Evolutionary conservation across 176 grass and related monocot species (phyloP).

Genomic region (Panicum miliaceum): DNA sequence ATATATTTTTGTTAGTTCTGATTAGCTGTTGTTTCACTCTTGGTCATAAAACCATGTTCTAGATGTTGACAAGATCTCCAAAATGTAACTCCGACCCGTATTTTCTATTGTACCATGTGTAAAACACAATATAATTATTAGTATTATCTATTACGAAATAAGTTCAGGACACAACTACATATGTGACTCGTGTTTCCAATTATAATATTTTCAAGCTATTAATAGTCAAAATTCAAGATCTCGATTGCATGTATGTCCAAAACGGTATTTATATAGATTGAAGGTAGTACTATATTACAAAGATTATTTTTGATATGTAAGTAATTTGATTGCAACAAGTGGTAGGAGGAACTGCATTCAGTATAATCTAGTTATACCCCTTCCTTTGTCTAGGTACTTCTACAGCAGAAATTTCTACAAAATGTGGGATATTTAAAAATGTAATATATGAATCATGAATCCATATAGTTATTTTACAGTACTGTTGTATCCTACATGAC

Average conservation of each 20-base stretch:
- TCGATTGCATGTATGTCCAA: not conserved
- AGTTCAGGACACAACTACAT: not conserved
- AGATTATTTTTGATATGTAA: not conserved
- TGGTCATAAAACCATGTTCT: conserved; percentile 1
- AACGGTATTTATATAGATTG: not conserved
- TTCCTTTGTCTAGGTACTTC: conserved; percentile 7
- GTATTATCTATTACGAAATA: not conserved
- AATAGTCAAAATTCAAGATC: not conserved
- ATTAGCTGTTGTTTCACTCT: conserved; percentile 5
- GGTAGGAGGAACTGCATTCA: not conserved
- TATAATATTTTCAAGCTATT: not conserved
- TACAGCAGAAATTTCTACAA: not conserved
- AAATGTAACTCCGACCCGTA: not conserved
- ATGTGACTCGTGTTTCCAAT: not conserved
- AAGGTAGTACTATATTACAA: not conserved
- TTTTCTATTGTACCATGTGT: not conserved
- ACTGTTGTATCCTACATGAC: not conserved
- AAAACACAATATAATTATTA: not conserved
- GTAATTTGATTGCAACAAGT: not conserved
- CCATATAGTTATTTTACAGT: not conserved
- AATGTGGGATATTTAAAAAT: not conserved
- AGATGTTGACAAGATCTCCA: not conserved
- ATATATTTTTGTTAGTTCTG: not conserved
- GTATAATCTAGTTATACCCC: not conserved
- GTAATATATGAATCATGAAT: conserved; percentile 10